phyloP scores from a whole-genome alignment of 441 rosid genomes.

The Gossypium gossypioides region DNA sequence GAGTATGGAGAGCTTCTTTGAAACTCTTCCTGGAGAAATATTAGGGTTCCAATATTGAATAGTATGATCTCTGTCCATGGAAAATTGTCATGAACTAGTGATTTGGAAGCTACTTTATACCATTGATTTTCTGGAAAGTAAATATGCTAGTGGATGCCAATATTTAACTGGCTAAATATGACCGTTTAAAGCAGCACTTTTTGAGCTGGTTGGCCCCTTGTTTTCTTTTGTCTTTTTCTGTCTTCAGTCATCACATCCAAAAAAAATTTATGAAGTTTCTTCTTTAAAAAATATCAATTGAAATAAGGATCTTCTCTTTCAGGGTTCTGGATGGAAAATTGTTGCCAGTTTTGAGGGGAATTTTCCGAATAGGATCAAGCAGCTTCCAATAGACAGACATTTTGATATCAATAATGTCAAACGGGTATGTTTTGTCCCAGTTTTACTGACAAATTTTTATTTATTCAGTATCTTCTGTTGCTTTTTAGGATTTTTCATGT shows the following conservation, averaged over 20 bases:
- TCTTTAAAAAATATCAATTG: neutral
- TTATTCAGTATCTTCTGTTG: neutral
- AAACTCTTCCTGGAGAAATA: neutral
- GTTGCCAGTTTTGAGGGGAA: constrained; percentile 94
- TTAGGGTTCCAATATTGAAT: neutral
- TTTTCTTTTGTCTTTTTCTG: neutral
- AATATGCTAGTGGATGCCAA: neutral
- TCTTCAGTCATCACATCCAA: neutral
- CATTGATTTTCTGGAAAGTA: neutral
- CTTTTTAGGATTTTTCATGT: constrained; percentile 9
- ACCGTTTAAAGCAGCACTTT: neutral
- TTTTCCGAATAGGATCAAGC: constrained; percentile 83
- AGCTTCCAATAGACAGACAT: constrained; percentile 87
- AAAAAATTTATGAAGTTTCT: neutral
- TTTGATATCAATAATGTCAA: constrained; percentile 75
- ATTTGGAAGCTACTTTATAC: neutral
- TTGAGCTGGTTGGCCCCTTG: neutral
- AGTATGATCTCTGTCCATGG: neutral
- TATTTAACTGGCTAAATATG: neutral
- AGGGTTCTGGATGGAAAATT: constrained; percentile 96
- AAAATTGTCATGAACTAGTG: neutral
- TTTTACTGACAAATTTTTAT: neutral
- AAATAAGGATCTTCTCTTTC: constrained; percentile 28
- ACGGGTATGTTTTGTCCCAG: constrained; percentile 31
- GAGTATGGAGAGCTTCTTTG: neutral